Percentiles rank a stretch among this genome's conserved stretches.
Evolutionary conservation across 2,329 filamentous ascomycete genomes (phyloP).

Genomic region (Alternaria longipes): DNA sequence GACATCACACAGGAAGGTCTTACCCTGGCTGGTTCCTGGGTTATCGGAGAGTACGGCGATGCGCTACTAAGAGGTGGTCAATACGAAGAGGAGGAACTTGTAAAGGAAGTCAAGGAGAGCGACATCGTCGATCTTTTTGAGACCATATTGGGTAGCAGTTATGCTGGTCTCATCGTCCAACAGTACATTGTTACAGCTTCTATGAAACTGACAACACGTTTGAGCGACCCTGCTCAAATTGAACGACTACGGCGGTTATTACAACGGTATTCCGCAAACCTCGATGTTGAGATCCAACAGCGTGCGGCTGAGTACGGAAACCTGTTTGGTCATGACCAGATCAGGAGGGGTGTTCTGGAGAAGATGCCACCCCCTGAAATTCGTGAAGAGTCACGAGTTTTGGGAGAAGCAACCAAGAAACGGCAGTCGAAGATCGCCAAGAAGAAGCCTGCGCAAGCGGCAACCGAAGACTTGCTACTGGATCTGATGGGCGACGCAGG

Average conservation of each 20-base stretch:
- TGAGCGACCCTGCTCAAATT: constrained; percentile 84
- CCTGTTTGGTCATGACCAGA: constrained; percentile 87
- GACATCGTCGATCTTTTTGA: constrained; percentile 94
- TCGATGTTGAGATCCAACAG: constrained; percentile 96
- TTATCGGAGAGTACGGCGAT: constrained; percentile 96
- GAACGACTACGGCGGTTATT: constrained; percentile 85
- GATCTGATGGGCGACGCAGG: constrained; percentile 90
- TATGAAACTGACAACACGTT: constrained; percentile 91
- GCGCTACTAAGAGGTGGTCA: constrained; percentile 86
- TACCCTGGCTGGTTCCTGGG: constrained; percentile 93
- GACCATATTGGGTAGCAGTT: constrained; percentile 92
- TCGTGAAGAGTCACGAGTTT: constrained; percentile 89
- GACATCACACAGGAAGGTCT: constrained; percentile 98
- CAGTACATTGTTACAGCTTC: constrained; percentile 96
- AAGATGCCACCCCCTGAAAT: constrained; percentile 99
- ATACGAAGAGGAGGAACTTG: constrained; percentile 92
- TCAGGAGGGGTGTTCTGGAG: constrained; percentile 89
- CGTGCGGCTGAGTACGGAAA: constrained; percentile 95
- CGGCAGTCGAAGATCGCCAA: constrained; percentile 66
- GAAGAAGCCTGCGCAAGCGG: constrained; percentile 78
- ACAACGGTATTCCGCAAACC: constrained; percentile 79
- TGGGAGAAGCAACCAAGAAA: constrained; percentile 75
- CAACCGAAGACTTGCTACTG: constrained; percentile 88
- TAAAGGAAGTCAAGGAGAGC: constrained; percentile 81
- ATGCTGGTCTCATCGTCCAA: constrained; percentile 87